Base-by-base conservation (phyloP, 2,329 filamentous ascomycete genomes). In the Fusarium brevicatenulatum region DNA sequence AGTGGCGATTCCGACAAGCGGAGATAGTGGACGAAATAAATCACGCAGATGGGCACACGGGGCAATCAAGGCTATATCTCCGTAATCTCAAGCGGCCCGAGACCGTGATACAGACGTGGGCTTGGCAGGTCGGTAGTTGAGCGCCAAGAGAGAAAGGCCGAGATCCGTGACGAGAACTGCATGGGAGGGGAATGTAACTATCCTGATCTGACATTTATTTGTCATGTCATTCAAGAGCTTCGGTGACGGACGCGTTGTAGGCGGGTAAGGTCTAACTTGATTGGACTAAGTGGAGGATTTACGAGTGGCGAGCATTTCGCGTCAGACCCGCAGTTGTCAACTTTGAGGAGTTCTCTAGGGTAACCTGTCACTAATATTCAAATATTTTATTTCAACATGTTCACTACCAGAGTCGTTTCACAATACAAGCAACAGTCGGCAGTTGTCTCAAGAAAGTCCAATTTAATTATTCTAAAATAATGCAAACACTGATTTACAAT, bases 1-100 rank as follows among this genome's bases (percentile, higher is more conserved):
- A 50, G 10, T 37, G 23, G 23, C 15, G 4, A 23, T 47, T 57
- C 42, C 40, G 42, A 55, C 1, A 2, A 15, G 47, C 9, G n/a
- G n/a, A 52, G 32, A 36, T 16, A 19, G 30, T 37, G 23, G 42
- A 58, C 42, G 55, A 37, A 58, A 58, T 58, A 58, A 58, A 37
- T 50, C 19, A 28, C 42, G 55, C 55, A 37, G 18, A 16, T 57
- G 21, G 18, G 19, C 4, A 4, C 16, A 37, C 28, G 7, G 52
- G 9, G 8, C n/a, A 19, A 4, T 42, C 25, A 23, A 23, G 23
- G 23, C 36, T 37, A 2, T 19, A 50, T 37, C 32, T 49, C 54
- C 19, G 30, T 49, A 30, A 28, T 50, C 23, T 21, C 25, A 11
- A 37, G 23, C 32, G n/a, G 32, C 15, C 30, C 18, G 40, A 9